Conservation (phyloP, 2,329 filamentous ascomycete genomes). For the Fusarium albosuccineum region DNA sequence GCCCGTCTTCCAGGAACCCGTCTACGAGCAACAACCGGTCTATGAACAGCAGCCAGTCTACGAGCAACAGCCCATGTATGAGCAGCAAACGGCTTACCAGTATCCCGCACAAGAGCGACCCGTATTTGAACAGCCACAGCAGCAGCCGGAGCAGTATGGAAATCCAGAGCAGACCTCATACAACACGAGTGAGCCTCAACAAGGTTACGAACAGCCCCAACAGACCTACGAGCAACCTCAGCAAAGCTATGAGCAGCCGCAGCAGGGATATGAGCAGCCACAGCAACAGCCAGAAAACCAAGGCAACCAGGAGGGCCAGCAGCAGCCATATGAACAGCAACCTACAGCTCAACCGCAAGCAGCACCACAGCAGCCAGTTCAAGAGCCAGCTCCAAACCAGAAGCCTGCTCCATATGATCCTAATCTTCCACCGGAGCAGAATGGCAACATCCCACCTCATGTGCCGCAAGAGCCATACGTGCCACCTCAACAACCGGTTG, state of each 20-base stretch:
- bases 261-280: not conserved
- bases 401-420: not conserved
- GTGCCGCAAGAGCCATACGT: not conserved
- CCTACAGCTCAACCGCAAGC: not conserved
- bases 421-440: slow-evolving; percentile 3
- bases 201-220: not conserved
- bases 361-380: slow-evolving; percentile 16
- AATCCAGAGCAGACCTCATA: slow-evolving; percentile 14
- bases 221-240: too few species aligned
- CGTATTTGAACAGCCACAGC: slow-evolving; percentile 16
- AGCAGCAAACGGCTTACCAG: slow-evolving; percentile 24
- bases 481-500: not conserved
- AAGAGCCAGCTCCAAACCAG: slow-evolving; percentile 10
- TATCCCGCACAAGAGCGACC: slow-evolving; percentile 10
- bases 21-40: slow-evolving; percentile 24
- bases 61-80: slow-evolving; percentile 10
- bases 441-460: not conserved
- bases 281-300: slow-evolving; percentile 16
- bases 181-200: slow-evolving; percentile 2
- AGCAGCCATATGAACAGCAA: slow-evolving; percentile 24
- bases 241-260: not conserved
- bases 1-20: slow-evolving; percentile 21
- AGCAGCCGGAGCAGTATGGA: slow-evolving; percentile 24
- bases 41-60: slow-evolving; percentile 19
- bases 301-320: slow-evolving; percentile 4